phyloP scores from a whole-genome alignment of 306 rosid genomes.

The Sicyos edulis region DNA sequence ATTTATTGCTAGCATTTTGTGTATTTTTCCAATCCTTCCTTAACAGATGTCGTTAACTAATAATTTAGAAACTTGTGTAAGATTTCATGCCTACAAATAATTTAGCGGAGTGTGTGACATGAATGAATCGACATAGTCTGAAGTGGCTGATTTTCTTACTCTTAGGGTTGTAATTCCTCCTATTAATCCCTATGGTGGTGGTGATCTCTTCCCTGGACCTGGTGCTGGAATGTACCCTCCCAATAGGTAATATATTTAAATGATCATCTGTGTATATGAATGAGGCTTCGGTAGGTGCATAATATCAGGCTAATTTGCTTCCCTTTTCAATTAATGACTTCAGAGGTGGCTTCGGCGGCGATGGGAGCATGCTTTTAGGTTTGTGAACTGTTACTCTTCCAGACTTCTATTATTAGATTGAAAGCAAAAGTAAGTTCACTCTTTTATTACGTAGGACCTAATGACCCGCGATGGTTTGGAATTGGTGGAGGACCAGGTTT shows the following conservation, averaged over 20 bases:
- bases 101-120: not conserved
- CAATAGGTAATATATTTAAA: constrained; percentile 40
- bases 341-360: constrained; percentile 50
- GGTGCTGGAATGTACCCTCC: constrained; percentile 70
- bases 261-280: not conserved
- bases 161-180: constrained; percentile 52
- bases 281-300: not conserved
- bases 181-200: constrained; percentile 38
- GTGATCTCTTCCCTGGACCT: constrained; percentile 73
- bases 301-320: constrained; percentile 17
- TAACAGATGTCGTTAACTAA: not conserved
- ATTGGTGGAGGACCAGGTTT: constrained; percentile 44
- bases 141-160: constrained; percentile 17
- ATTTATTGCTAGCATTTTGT: not conserved
- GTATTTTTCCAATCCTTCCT: not conserved
- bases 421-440: not conserved
- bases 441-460: constrained; percentile 46
- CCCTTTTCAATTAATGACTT: constrained; percentile 5
- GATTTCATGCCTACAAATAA: not conserved
- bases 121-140: constrained; percentile 14
- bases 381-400: constrained; percentile 20
- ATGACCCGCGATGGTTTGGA: constrained; percentile 64
- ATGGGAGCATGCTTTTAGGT: constrained; percentile 77
- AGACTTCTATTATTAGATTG: not conserved
- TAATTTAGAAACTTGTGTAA: not conserved